A percentile compares a stretch with the other conserved stretches of the same genome.
These are phyloP conservation scores for Colletotrichum magnum DNA, from an alignment of 2,329 filamentous ascomycete genomes.

Conservation along the genomic window DNA sequence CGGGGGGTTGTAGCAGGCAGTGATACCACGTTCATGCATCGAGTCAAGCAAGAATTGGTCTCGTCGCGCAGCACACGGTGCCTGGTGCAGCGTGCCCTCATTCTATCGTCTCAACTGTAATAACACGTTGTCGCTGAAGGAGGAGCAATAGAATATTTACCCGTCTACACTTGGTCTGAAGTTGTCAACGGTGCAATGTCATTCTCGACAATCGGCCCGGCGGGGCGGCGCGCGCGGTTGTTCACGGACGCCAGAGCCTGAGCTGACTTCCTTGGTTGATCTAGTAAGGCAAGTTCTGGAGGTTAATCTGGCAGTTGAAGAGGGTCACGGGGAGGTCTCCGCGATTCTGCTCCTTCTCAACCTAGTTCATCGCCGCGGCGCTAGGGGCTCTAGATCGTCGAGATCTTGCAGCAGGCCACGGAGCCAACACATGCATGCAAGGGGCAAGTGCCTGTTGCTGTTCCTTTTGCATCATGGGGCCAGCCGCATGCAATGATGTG, in stretches of 20 bases:
- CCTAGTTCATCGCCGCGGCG: slow-evolving; percentile 5
- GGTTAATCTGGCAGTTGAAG: too few relatives aligned
- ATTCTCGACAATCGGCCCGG: background rate
- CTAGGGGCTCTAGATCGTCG: slow-evolving; percentile 9
- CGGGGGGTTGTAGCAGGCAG: slow-evolving; percentile 33
- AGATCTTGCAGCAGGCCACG: background rate
- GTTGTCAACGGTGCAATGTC: background rate
- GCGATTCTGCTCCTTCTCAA: background rate
- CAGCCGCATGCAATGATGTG: background rate
- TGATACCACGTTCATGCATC: slow-evolving; percentile 27
- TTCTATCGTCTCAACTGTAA: slow-evolving; percentile 8
- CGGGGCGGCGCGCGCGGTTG: background rate
- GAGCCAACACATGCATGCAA: background rate
- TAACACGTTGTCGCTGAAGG: background rate
- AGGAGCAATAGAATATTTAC: background rate
- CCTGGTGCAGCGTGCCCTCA: background rate
- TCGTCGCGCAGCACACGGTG: background rate
- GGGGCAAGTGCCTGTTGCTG: background rate
- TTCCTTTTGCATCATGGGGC: background rate
- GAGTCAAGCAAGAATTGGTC: slow-evolving; percentile 2
- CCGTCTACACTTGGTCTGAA: background rate
- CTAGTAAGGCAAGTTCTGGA: too few relatives aligned
- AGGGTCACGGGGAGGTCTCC: background rate
- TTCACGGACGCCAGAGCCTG: too few relatives aligned
- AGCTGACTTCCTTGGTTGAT: too few relatives aligned